A percentile compares a stretch with the other conserved stretches of the same genome.
phyloP scores from a whole-genome alignment of 1,284 basidiomycete species.

The Spongiforma sp. region DNA sequence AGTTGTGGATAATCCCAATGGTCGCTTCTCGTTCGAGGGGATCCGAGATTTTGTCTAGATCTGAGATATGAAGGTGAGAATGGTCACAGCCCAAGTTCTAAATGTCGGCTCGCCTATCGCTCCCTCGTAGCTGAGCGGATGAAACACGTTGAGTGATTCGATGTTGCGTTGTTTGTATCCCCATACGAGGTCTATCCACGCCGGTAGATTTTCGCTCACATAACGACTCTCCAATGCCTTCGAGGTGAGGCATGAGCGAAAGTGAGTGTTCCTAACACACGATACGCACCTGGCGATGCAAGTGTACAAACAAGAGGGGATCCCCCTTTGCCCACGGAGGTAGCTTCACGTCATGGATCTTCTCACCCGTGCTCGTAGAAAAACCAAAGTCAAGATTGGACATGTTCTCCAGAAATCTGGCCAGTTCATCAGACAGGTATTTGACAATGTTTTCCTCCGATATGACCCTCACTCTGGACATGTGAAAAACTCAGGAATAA shows the following conservation, averaged over 20 bases:
- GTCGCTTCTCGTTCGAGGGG: slow-evolving; percentile 90
- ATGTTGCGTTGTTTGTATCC: slow-evolving; percentile 87
- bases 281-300: slow-evolving; percentile 72
- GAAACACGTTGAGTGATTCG: slow-evolving; percentile 86
- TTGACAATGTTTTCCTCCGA: neutral
- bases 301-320: slow-evolving; percentile 81
- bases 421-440: slow-evolving; percentile 11
- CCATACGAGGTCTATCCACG: slow-evolving; percentile 96
- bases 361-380: slow-evolving; percentile 82
- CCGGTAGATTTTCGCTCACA: slow-evolving; percentile 85
- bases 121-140: slow-evolving; percentile 94
- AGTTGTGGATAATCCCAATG: slow-evolving; percentile 96
- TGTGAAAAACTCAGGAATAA: slow-evolving; percentile 93
- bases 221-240: slow-evolving; percentile 91
- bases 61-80: slow-evolving; percentile 43
- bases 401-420: slow-evolving; percentile 74
- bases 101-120: slow-evolving; percentile 66
- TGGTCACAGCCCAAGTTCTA: neutral
- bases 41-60: slow-evolving; percentile 85
- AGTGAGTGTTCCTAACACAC: neutral
- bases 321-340: slow-evolving; percentile 93
- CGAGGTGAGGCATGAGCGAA: neutral
- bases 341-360: slow-evolving; percentile 87
- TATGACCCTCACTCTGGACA: slow-evolving; percentile 63
- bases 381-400: slow-evolving; percentile 85